These are phyloP conservation scores for Yamadazyma aaseri DNA, from an alignment of 1,139 yeast genomes.

Conservation along the genomic window DNA sequence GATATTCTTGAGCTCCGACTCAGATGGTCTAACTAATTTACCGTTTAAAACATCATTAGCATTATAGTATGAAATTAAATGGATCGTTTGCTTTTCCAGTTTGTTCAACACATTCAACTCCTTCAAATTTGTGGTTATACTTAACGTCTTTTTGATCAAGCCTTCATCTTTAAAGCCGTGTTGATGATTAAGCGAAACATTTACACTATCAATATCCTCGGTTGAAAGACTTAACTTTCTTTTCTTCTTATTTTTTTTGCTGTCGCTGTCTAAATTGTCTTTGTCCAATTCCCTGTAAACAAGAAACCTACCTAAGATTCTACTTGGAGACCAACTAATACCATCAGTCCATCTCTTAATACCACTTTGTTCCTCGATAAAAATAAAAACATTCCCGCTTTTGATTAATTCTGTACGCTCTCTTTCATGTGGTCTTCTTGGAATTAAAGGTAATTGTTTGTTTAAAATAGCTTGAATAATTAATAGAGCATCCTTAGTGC, in stretches of 20 bases:
- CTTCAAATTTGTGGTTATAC: slow-evolving; percentile 44
- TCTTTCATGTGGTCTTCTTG: slow-evolving; percentile 78
- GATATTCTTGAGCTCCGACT: slow-evolving; percentile 50
- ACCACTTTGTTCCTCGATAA: slow-evolving; percentile 78
- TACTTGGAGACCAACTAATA: slow-evolving; percentile 85
- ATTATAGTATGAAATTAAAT: slow-evolving; percentile 74
- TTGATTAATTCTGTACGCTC: slow-evolving; percentile 66
- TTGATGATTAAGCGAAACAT: slow-evolving; percentile 30
- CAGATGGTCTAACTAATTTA: slow-evolving; percentile 58
- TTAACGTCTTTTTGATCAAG: slow-evolving; percentile 77
- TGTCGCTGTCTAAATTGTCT: slow-evolving; percentile 17
- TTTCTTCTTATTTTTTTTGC: slow-evolving; percentile 28
- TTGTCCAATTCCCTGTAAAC: slow-evolving; percentile 79
- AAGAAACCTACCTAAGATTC: slow-evolving; percentile 79
- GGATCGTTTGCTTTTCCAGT: slow-evolving; percentile 53
- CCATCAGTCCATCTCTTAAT: slow-evolving; percentile 96
- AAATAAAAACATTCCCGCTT: slow-evolving; percentile 82
- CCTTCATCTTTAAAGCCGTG: slow-evolving; percentile 76
- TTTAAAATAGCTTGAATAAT: slow-evolving; percentile 77
- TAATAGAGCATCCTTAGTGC: slow-evolving; percentile 79
- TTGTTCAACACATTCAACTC: slow-evolving; percentile 31
- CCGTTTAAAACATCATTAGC: slow-evolving; percentile 70
- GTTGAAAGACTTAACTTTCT: slow-evolving; percentile 18
- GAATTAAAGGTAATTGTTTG: slow-evolving; percentile 60
- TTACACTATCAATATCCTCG: slow-evolving; percentile 13